Percentiles rank a stretch among this genome's conserved stretches.
Conservation (phyloP, 331 rosid species). For the Malus hybrid region DNA sequence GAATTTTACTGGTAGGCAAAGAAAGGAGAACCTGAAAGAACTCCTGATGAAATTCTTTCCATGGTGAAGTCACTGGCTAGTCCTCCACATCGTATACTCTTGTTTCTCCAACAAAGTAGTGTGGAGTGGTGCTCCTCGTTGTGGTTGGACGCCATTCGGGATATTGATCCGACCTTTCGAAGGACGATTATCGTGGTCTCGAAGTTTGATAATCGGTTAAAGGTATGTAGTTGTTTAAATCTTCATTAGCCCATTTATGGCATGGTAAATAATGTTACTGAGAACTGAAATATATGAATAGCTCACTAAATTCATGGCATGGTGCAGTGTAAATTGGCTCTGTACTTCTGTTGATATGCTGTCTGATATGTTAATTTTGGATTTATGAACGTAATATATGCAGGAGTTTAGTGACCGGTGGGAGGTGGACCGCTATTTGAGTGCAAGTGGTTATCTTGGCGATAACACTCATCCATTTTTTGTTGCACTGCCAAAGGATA, state of each 20-base stretch:
- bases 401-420: conserved; percentile 90
- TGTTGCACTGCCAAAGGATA: conserved; percentile 88
- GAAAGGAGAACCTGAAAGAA: conserved; percentile 91
- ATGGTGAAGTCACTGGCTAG: conserved; percentile 90
- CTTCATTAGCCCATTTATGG: not conserved
- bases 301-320: not conserved
- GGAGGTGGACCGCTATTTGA: conserved; percentile 97
- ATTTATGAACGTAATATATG: conserved; percentile 10
- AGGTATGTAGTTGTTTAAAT: conserved; percentile 38
- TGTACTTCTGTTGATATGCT: not conserved
- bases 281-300: not conserved
- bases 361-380: not conserved
- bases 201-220: conserved; percentile 96
- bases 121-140: conserved; percentile 98
- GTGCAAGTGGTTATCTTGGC: conserved; percentile 94
- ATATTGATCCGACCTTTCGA: conserved; percentile 78
- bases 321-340: not conserved
- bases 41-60: conserved; percentile 83
- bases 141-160: conserved; percentile 90
- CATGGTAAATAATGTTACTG: not conserved
- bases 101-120: conserved; percentile 97
- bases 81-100: conserved; percentile 85
- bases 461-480: conserved; percentile 70
- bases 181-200: conserved; percentile 84
- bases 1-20: conserved; percentile 52